Evolutionary conservation across 2,329 filamentous ascomycete species (phyloP).

Genomic region (Apiospora arundinis): DNA sequence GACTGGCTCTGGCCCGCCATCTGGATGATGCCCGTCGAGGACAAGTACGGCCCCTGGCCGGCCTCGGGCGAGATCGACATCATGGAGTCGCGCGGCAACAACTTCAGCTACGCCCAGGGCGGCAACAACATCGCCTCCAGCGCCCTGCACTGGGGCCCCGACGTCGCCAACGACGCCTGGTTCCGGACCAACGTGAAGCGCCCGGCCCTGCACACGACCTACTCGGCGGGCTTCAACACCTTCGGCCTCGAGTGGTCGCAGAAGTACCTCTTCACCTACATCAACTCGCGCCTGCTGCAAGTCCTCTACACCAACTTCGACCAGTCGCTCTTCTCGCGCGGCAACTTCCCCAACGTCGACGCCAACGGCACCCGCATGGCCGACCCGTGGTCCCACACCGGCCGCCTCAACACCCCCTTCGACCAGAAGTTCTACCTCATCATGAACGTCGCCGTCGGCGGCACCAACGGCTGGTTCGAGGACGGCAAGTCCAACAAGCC

Average conservation of each 20-base stretch:
- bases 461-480: conserved; percentile 84
- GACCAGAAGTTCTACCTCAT: conserved; percentile 80
- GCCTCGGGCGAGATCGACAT: conserved; percentile 85
- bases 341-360: conserved; percentile 68
- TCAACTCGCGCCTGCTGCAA: conserved; percentile 80
- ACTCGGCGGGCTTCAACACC: conserved; percentile 71
- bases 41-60: conserved; percentile 80
- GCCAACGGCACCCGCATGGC: conserved; percentile 69
- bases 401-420: conserved; percentile 70
- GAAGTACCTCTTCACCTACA: conserved; percentile 87
- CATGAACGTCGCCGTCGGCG: conserved; percentile 76
- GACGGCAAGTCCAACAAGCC: conserved; percentile 76
- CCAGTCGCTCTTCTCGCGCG: conserved; percentile 70
- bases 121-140: conserved; percentile 84
- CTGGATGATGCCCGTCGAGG: conserved; percentile 81
- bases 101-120: conserved; percentile 75
- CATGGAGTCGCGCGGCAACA: conserved; percentile 81
- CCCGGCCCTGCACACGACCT: conserved; percentile 76
- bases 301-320: conserved; percentile 81
- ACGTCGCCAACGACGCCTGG: conserved; percentile 75
- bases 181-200: conserved; percentile 85
- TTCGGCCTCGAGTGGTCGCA: conserved; percentile 87
- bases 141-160: conserved; percentile 82
- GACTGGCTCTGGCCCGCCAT: conserved; percentile 95
- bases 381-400: conserved; percentile 69